Conservation (phyloP, 2,329 filamentous ascomycete species). For the Stromatinia cepivora region DNA sequence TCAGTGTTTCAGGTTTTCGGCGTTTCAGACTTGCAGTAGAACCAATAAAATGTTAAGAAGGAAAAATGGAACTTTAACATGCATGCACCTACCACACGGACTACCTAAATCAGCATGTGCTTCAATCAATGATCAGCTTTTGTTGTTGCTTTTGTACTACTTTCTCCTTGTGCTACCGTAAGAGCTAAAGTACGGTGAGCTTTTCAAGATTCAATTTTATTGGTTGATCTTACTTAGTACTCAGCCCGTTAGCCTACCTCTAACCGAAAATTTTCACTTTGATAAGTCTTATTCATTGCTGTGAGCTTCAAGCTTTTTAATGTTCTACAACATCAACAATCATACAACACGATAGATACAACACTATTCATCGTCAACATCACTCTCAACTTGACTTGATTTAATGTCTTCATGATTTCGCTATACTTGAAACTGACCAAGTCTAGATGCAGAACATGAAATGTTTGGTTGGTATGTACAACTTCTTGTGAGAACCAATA, state of each 20-base stretch:
- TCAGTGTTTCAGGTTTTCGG: constrained; percentile 5
- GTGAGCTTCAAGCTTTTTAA: neutral
- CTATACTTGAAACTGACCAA: constrained; percentile 6
- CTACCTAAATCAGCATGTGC: constrained; percentile 18
- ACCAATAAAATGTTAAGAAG: neutral
- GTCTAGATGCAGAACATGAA: neutral
- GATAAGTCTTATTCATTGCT: neutral
- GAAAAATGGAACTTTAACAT: neutral
- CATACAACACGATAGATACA: neutral
- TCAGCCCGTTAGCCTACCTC: neutral
- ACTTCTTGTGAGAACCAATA: neutral
- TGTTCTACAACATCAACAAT: constrained; percentile 1
- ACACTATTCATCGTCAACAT: neutral
- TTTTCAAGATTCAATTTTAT: neutral
- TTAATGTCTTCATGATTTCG: neutral
- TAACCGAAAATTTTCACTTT: constrained; percentile 4
- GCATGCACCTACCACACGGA: neutral
- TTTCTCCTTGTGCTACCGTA: neutral
- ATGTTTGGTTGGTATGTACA: constrained; percentile 23
- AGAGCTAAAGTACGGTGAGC: constrained; percentile 3
- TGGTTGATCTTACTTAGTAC: neutral
- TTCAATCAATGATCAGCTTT: neutral
- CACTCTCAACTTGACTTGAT: neutral
- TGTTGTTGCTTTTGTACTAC: neutral
- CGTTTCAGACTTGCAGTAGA: constrained; percentile 15